phyloP scores from a whole-genome alignment of 108 stramenopile genomes.

The Pelagomonas calceolata region DNA sequence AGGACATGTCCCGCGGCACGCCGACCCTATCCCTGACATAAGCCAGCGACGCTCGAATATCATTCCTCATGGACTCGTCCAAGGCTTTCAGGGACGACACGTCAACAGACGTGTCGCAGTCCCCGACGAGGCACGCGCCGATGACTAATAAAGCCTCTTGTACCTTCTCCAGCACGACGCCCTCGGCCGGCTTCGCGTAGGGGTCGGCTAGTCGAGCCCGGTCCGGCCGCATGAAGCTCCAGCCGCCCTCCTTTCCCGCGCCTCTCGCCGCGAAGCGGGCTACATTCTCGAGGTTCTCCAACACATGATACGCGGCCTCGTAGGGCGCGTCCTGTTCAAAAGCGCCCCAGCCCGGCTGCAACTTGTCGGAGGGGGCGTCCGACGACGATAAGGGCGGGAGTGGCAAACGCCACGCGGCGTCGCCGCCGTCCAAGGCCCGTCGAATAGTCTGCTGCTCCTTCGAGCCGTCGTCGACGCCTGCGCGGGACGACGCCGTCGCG shows the following conservation, averaged over 20 bases:
- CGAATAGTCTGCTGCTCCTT: neutral
- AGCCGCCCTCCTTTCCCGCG: constrained; percentile 19
- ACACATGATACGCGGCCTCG: constrained; percentile 25
- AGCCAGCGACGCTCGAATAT: constrained; percentile 21
- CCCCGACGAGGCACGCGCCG: neutral
- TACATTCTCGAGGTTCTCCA: constrained; percentile 18
- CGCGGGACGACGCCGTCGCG: no score
- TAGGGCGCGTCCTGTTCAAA: constrained; percentile 7
- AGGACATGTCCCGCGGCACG: constrained; percentile 81
- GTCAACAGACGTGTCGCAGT: constrained; percentile 11
- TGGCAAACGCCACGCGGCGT: neutral
- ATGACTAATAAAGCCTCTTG: neutral
- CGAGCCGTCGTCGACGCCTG: no score
- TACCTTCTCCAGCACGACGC: neutral
- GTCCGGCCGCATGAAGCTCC: constrained; percentile 4
- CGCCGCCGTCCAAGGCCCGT: neutral
- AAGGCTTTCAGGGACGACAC: neutral
- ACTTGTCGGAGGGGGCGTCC: neutral
- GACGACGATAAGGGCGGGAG: neutral
- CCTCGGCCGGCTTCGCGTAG: constrained; percentile 23
- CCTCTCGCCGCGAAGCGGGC: constrained; percentile 23
- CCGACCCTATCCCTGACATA: constrained; percentile 81
- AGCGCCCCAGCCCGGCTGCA: constrained; percentile 14
- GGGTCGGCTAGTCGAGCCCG: constrained; percentile 28
- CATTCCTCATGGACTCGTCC: neutral